phyloP scores from a whole-genome alignment of 2,329 filamentous ascomycete genomes.

The Fusarium sp. region DNA sequence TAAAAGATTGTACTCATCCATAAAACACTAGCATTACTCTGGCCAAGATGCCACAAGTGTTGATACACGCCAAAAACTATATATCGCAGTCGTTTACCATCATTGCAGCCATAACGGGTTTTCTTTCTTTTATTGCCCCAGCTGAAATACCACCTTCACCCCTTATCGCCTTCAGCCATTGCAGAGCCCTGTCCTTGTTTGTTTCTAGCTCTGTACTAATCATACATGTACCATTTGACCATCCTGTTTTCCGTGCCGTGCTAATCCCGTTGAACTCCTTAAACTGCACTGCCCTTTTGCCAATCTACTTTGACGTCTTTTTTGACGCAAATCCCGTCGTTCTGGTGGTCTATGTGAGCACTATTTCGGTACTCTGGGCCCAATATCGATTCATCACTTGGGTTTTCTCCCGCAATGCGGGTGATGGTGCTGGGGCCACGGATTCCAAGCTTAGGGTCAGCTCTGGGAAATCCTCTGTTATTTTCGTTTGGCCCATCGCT shows the following conservation, averaged over 20 bases:
- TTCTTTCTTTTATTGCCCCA: too few relatives aligned
- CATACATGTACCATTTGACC: not conserved
- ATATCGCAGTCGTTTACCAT: too few relatives aligned
- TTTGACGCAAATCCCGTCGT: constrained; percentile 25
- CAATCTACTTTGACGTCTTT: constrained; percentile 30
- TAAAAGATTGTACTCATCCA: too few relatives aligned
- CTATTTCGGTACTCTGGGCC: constrained; percentile 23
- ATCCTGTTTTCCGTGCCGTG: not conserved
- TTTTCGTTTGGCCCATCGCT: not conserved
- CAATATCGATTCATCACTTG: constrained; percentile 33
- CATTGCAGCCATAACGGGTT: too few relatives aligned
- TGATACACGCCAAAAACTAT: too few relatives aligned
- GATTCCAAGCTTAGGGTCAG: constrained; percentile 27
- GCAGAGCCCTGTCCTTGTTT: not conserved
- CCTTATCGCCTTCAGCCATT: too few relatives aligned
- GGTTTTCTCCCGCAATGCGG: constrained; percentile 31
- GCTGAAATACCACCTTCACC: too few relatives aligned
- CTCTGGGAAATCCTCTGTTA: constrained; percentile 24
- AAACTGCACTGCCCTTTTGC: constrained; percentile 10
- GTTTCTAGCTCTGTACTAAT: not conserved
- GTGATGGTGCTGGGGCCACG: constrained; percentile 30
- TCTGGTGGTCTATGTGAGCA: not conserved
- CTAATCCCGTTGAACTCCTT: not conserved
- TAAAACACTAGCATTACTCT: too few relatives aligned
- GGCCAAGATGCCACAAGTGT: too few relatives aligned